Conservation (phyloP, 768 basidiomycete species). For the Hydnum rufescens region DNA sequence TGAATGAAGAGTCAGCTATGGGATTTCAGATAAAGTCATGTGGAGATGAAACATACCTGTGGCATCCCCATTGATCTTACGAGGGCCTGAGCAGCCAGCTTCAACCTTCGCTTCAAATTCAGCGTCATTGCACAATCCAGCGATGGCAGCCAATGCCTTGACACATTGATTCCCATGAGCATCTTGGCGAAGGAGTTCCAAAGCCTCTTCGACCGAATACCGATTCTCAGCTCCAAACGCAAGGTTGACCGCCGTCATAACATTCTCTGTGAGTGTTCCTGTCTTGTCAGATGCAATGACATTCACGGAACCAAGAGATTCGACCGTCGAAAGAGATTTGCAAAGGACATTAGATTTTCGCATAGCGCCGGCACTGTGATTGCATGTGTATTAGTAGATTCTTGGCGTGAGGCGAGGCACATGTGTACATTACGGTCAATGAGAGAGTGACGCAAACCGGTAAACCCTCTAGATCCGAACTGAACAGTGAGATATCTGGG, state of each 20-base stretch:
- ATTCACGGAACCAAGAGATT: constrained; percentile 42
- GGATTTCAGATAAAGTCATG: too few relatives aligned
- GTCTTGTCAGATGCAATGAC: constrained; percentile 55
- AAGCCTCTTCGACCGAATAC: too few relatives aligned
- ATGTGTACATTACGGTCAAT: constrained; percentile 44
- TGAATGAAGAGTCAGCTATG: too few relatives aligned
- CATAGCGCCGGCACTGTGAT: not conserved
- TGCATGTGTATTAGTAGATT: constrained; percentile 28
- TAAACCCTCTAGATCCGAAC: constrained; percentile 21
- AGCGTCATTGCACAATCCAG: constrained; percentile 27
- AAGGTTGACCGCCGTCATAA: constrained; percentile 60
- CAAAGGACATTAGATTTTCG: constrained; percentile 21
- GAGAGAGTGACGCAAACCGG: constrained; percentile 49
- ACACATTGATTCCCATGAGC: too few relatives aligned
- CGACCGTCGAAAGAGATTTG: constrained; percentile 53
- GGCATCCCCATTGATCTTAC: too few relatives aligned
- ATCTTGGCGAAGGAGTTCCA: too few relatives aligned
- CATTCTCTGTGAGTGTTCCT: constrained; percentile 48
- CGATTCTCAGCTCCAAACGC: too few relatives aligned
- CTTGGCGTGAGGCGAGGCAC: constrained; percentile 51
- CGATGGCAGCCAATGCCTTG: too few relatives aligned
- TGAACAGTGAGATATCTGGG: not conserved
- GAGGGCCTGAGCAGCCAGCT: too few relatives aligned
- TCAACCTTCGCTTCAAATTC: constrained; percentile 41
- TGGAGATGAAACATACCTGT: too few relatives aligned